A percentile compares a stretch with the other conserved stretches of the same genome.
Evolutionary conservation across 495 filamentous ascomycete species (phyloP).

Genomic region (Penicillium waksmanii): DNA sequence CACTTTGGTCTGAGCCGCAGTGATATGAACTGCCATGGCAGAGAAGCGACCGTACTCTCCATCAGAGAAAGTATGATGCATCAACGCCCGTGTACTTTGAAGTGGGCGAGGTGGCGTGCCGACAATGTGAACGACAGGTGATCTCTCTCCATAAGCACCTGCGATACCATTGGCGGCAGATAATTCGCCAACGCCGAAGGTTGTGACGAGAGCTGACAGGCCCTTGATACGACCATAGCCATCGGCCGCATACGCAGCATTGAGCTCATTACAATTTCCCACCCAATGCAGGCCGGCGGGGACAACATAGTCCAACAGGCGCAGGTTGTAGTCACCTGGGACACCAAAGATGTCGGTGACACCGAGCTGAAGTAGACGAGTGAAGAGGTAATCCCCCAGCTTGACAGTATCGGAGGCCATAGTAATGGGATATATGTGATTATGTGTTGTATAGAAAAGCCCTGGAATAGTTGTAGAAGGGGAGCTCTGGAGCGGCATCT

Average conservation of each 20-base stretch:
- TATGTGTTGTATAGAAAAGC: neutral
- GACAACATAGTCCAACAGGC: conserved; percentile 66
- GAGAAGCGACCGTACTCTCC: conserved; percentile 45
- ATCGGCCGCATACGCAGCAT: conserved; percentile 83
- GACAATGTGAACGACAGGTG: conserved; percentile 82
- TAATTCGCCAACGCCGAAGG: conserved; percentile 80
- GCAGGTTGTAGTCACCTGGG: conserved; percentile 77
- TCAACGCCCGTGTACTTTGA: conserved; percentile 34
- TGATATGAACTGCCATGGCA: conserved; percentile 42
- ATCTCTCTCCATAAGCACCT: conserved; percentile 73
- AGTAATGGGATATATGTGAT: neutral
- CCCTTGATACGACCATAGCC: conserved; percentile 78
- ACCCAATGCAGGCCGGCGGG: conserved; percentile 71
- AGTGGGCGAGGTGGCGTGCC: conserved; percentile 49
- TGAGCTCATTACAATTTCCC: conserved; percentile 80
- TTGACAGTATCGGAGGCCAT: conserved; percentile 33
- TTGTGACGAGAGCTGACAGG: conserved; percentile 73
- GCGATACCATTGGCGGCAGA: conserved; percentile 75
- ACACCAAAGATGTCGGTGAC: conserved; percentile 69
- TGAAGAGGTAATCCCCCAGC: conserved; percentile 67
- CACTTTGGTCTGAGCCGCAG: conserved; percentile 44
- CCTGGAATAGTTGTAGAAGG: neutral
- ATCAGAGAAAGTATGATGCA: conserved; percentile 52
- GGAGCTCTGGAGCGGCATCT: neutral
- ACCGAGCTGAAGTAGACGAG: conserved; percentile 68